phyloP scores from a whole-genome alignment of 306 rosid genomes.

The Quercus parvula region DNA sequence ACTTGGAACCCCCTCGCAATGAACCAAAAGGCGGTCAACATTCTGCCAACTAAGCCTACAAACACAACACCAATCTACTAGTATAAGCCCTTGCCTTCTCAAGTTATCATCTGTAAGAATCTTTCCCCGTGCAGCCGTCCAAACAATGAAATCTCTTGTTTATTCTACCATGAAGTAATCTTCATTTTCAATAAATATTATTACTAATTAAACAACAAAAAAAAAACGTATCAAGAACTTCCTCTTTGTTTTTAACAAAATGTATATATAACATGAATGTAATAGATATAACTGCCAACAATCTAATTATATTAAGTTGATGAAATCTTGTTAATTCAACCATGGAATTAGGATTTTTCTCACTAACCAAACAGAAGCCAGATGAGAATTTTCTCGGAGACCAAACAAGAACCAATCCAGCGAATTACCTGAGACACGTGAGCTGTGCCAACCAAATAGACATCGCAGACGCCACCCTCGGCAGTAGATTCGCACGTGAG shows the following conservation, averaged over 20 bases:
- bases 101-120: no score
- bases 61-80: no score
- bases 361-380: background rate
- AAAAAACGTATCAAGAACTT: no score
- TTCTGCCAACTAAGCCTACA: no score
- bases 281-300: background rate
- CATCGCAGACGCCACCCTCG: conserved; percentile 68
- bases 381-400: background rate
- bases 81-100: no score
- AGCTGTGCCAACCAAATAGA: conserved; percentile 83
- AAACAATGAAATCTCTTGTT: no score
- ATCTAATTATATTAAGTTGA: background rate
- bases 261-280: background rate
- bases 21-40: no score
- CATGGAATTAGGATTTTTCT: background rate
- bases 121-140: no score
- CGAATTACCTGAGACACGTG: conserved; percentile 77
- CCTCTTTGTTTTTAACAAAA: background rate
- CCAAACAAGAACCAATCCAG: background rate
- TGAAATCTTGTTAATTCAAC: background rate
- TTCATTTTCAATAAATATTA: no score
- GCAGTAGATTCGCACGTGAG: conserved; percentile 77
- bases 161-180: no score
- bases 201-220: no score
- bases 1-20: no score